Evolutionary conservation across 2,329 filamentous ascomycete species (phyloP).

Genomic region (Aureobasidium uvarum): DNA sequence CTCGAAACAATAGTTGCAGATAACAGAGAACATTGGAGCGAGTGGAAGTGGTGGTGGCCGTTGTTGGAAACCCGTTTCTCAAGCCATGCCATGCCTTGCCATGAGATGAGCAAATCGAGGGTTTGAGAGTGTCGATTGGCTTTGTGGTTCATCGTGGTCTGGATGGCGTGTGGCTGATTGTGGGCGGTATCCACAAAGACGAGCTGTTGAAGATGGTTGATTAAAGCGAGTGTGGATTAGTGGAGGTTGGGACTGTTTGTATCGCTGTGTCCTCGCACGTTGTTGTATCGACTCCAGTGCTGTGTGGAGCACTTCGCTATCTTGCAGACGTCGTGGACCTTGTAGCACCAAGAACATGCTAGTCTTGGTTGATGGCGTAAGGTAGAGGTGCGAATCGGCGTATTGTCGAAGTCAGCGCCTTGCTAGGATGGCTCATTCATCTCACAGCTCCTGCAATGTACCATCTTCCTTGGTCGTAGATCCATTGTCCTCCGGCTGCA

Average conservation of each 20-base stretch:
- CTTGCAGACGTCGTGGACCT: background rate
- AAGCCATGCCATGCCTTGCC: too few species aligned
- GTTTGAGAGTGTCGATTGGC: too few species aligned
- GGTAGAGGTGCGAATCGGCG: background rate
- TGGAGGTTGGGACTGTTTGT: background rate
- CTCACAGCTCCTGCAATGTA: constrained; percentile 17
- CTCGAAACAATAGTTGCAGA: background rate
- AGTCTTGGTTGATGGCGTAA: background rate
- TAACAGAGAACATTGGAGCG: background rate
- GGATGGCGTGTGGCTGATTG: too few species aligned
- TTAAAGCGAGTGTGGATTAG: too few species aligned
- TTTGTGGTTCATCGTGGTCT: too few species aligned
- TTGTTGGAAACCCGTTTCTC: too few species aligned
- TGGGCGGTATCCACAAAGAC: too few species aligned
- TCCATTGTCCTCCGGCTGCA: constrained; percentile 1
- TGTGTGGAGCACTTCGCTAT: background rate
- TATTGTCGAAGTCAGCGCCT: background rate
- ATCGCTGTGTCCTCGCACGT: background rate
- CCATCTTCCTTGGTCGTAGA: constrained; percentile 14
- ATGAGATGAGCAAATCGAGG: too few species aligned
- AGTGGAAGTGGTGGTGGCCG: background rate
- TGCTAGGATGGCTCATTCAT: background rate
- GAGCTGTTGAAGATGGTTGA: too few species aligned
- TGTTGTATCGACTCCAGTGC: background rate
- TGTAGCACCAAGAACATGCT: background rate